phyloP scores from a whole-genome alignment of 495 filamentous ascomycete species.

The Durotheca rogersii region DNA sequence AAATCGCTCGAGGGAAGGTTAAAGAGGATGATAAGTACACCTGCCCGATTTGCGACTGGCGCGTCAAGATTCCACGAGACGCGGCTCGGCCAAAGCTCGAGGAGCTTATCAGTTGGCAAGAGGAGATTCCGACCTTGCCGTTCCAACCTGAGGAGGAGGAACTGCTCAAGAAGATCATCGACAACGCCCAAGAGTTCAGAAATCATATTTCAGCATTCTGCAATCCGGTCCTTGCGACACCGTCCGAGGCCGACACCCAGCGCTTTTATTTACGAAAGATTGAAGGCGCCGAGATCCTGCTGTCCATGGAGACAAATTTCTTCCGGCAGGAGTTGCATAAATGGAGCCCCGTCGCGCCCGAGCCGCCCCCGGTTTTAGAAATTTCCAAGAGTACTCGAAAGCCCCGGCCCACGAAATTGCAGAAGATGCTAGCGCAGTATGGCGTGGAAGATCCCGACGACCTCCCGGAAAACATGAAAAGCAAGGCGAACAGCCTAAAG shows the following conservation, averaged over 20 bases:
- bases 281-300: constrained; percentile 92
- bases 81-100: constrained; percentile 94
- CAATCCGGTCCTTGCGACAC: constrained; percentile 75
- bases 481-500: constrained; percentile 67
- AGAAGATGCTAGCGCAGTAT: constrained; percentile 87
- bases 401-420: constrained; percentile 93
- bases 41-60: constrained; percentile 96
- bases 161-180: constrained; percentile 77
- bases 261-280: constrained; percentile 99
- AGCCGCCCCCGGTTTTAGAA: constrained; percentile 79
- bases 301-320: constrained; percentile 93
- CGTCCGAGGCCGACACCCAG: constrained; percentile 82
- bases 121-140: constrained; percentile 76
- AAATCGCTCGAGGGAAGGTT: constrained; percentile 95
- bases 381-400: constrained; percentile 92
- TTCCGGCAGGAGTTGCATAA: constrained; percentile 95
- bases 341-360: constrained; percentile 89
- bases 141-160: constrained; percentile 97
- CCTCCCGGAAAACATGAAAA: constrained; percentile 74
- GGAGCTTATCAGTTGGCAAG: constrained; percentile 83
- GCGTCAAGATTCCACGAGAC: constrained; percentile 97
- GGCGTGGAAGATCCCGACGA: constrained; percentile 87
- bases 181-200: constrained; percentile 79
- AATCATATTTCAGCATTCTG: constrained; percentile 78
- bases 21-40: constrained; percentile 99